Base-by-base conservation (phyloP, 2,329 filamentous ascomycete species). In the Herpotrichia juniperi region DNA sequence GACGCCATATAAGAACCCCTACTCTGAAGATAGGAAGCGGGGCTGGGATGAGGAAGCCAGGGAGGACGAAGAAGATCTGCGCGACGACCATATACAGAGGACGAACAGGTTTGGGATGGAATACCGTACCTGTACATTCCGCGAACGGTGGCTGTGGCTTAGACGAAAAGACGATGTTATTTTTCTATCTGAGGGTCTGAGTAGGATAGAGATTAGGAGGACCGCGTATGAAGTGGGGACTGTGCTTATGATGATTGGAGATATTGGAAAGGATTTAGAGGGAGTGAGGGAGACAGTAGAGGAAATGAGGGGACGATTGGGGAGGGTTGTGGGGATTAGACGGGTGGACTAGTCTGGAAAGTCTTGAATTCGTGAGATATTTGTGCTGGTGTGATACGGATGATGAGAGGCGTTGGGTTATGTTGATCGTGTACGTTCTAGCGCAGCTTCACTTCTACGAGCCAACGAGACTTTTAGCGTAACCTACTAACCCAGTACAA, bases 71-170 rank as follows among this genome's bases (percentile, higher is more conserved):
- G 39, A 35, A n/a, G 34, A 49, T 22, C 5, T 6, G 16, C 34
- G 21, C 17, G 40, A n/a, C n/a, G 14, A 35, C n/a, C 25, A 47
- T 24, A 44, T 62, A 21, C 46, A 49, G 10, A 57, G 61, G 12
- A 66, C 66, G 2, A 70, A 71, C 26, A 55, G 66, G 11, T 53
- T 62, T 14, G 56, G 56, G 2, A 59, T 53, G 5, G 63, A 72
- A 42, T 78, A 77, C 48, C 58, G 58, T 11, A 59, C 68, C 1
- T 71, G 72, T 32, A 68, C 66, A 4, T 58, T 75, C 1, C 58
- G 60, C 22, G 66, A 71, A 54, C 56, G 76, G 10, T 65, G 71
- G 46, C 34, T 67, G 12, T 78, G 75, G 76, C 52, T 78, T 34
- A 62, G 61, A 26, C 57, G 63, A 43, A 77, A 76, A 51, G 56